Evolutionary conservation across 768 basidiomycete species (phyloP), one percentile per base, ranked within the genome.

Genomic region (Mycena pura): DNA sequence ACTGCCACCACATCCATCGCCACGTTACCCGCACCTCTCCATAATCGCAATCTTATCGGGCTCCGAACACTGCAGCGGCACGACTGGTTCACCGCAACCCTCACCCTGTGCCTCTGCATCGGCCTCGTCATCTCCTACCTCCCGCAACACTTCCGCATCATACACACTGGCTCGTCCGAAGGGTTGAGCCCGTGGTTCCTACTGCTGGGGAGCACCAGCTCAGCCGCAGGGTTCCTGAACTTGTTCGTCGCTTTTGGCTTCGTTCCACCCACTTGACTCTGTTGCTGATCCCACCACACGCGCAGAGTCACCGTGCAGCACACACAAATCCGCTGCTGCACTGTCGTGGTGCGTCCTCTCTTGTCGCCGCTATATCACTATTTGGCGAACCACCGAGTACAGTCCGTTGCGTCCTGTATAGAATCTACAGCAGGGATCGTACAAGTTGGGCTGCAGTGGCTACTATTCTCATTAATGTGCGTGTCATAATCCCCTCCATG

Each of bases 141-240:
- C 3, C 96, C 95, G 1, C 94, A 94, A 90, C 93, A 93, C 68
- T 76, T 86, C 52, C 84, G 94, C 7, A 97, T 97, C 66, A 90
- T 97, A 68, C 72, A 79, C 48, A 82, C 86, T 22, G 82, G 86
- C 36, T 90, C 94, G 0, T 94, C 91, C 0, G 89, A 96, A 66
- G 97, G 97, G 0, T 87, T 99, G 64, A 95, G 92, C 62, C 94
- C 96, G 17, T 89, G 91, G 84, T 99, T 92, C 70, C 78, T 99
- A 31, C 79, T 98, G 6, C 85, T 99, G 0, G 97, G 97, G 7
- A 89, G 89, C 63, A 93, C 91, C 0, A 92, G 91, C 15, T 85
- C 88, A 13, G 90, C 92, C 3, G 88, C 92, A 0, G 91, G 84
- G 0, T 84, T 95, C 84, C 78, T 96, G 47, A 97, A 97, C 72